A percentile compares a stretch with the other conserved stretches of the same genome.
Conservation (phyloP, 192 early-diverging fungal species). For the Coemansia sp. region DNA sequence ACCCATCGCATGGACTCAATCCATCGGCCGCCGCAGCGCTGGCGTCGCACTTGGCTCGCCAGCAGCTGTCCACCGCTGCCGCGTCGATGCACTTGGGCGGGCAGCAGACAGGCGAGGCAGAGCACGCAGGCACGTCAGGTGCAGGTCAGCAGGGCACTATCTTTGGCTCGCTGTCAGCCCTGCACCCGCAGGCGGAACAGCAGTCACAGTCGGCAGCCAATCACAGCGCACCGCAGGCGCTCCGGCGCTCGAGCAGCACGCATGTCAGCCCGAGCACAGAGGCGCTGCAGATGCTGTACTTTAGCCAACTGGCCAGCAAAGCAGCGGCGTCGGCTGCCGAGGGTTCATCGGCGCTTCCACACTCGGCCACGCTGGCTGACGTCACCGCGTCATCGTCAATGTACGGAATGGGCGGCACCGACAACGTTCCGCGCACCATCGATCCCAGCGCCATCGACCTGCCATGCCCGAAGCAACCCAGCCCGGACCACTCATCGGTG, state of each 20-base stretch:
- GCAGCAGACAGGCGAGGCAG: no score
- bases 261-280: conserved; percentile 12
- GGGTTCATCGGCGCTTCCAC: conserved; percentile 15
- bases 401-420: conserved; percentile 15
- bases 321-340: conserved; percentile 21
- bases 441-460: conserved; percentile 50
- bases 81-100: conserved; percentile 7
- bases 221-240: conserved; percentile 7
- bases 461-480: not conserved
- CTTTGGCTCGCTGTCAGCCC: not conserved
- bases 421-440: conserved; percentile 41
- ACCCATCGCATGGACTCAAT: conserved; percentile 15
- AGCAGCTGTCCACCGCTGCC: conserved; percentile 22
- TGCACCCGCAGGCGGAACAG: conserved; percentile 5
- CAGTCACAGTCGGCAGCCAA: conserved; percentile 6
- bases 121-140: not conserved
- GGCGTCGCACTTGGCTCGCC: conserved; percentile 39
- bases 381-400: conserved; percentile 9
- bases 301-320: conserved; percentile 46
- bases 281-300: conserved; percentile 52
- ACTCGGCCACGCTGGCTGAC: conserved; percentile 14
- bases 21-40: conserved; percentile 25
- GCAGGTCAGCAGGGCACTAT: not conserved
- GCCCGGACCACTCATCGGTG: not conserved
- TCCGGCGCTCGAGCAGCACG: not conserved